Base-by-base conservation (phyloP, 768 basidiomycete genomes). In the Paxillus ammoniavirescens region DNA sequence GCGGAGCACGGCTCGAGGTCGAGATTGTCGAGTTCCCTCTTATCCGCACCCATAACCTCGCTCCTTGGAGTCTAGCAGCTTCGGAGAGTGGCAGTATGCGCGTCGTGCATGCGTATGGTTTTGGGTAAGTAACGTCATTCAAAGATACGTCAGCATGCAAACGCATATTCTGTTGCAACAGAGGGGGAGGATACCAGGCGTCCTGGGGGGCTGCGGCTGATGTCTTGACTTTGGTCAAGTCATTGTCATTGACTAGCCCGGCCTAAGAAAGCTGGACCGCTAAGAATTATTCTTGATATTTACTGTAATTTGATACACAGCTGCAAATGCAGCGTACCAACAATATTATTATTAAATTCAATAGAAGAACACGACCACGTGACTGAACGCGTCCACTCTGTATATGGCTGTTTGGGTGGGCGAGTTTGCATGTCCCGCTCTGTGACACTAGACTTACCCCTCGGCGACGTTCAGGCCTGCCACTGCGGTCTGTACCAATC, bases 81-180 rank as follows among this genome's bases (percentile, higher is more conserved):
- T 66, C 47, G 66, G 57, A 37, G 33, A 47, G 8, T 31, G 58
- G 58, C 44, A 54, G 61, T 21, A 63, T 72, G 60, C 54, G 59
- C 12, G 76, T 83, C 2, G 72, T 82, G 17, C 83, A 85, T 67
- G 80, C 82, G 23, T 85, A 85, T 64, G 83, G 83, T 6, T 80
- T 84, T 36, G 83, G 83, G 78, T 79, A 40, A 50, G 75, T 35
- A 3, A 42, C 7, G 5, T 42, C 4, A 21, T 18, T 28, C 2
- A 5, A n/a, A n/a, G n/a, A 21, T 43, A 8, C 21, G 14, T 13
- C 1, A 13, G 8, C 47, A 60, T 5, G 13, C 9, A 18, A 30
- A 64, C 61, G 42, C 51, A 65, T 18, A 15, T 56, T 56, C 43
- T 17, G 8, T 26, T 57, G 56, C 40, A 15, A 18, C 52, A 73